Evolutionary conservation across 495 filamentous ascomycete genomes (phyloP).

Genomic region (Glutinoglossum americanum): DNA sequence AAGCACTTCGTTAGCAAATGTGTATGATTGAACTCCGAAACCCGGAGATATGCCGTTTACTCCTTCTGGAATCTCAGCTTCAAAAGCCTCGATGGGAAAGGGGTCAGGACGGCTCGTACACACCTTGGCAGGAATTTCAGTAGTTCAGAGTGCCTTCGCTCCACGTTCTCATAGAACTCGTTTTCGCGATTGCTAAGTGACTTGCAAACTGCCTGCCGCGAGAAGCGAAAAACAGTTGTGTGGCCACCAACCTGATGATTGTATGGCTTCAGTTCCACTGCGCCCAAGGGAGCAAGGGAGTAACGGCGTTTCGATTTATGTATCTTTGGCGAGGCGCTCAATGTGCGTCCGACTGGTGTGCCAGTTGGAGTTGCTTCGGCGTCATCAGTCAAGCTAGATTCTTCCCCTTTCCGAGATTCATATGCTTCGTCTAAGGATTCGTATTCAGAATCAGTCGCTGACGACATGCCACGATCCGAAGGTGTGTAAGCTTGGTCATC

Average conservation of each 20-base stretch:
- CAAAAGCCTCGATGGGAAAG: conserved; percentile 10
- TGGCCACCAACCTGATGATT: conserved; percentile 94
- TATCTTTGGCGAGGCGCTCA: not conserved
- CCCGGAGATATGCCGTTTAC: conserved; percentile 2
- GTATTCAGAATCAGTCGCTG: conserved; percentile 36
- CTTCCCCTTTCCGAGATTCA: conserved; percentile 25
- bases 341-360: conserved; percentile 19
- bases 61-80: conserved; percentile 19
- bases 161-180: conserved; percentile 93
- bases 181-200: conserved; percentile 94
- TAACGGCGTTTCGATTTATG: not conserved
- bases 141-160: conserved; percentile 71
- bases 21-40: conserved; percentile 2
- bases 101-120: conserved; percentile 14
- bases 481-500: not conserved
- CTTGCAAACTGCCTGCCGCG: conserved; percentile 85
- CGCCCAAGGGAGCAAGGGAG: conserved; percentile 44
- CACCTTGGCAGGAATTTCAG: conserved; percentile 84
- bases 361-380: conserved; percentile 38
- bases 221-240: conserved; percentile 90
- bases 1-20: conserved; percentile 16
- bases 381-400: conserved; percentile 33
- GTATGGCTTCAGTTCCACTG: conserved; percentile 91
- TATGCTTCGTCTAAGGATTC: conserved; percentile 32
- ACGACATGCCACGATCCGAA: conserved; percentile 3